Base-by-base conservation (phyloP, 306 rosid species). In the Pyrus betulifolia region DNA sequence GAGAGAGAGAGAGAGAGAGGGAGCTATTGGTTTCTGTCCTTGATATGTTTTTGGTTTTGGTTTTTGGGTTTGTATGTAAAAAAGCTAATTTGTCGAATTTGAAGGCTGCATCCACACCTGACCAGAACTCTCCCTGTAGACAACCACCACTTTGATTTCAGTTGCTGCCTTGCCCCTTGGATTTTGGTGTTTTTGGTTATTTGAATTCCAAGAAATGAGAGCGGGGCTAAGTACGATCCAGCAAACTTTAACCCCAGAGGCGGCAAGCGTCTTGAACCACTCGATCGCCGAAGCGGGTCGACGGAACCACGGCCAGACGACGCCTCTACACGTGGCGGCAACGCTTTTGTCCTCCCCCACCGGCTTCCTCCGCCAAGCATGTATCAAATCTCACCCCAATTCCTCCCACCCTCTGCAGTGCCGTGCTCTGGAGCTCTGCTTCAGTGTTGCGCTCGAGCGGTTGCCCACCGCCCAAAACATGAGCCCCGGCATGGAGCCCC, bases 371-470 rank as follows among this genome's bases (percentile, higher is more conserved):
- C 92, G 99, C 0, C 99, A 96, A 64, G 99, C 99, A 2, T 96
- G 99, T 49, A 96, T 96, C 75, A 96, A 96, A 76, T 96, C 99
- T 0, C 99, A 96, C 65, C 98, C 99, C 10, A 96, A 96, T 79
- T 96, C 99, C 0, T 92, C 98, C 2, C 99, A 96, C 72, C 99
- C 99, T 4, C 98, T 96, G 12, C 99, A 96, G 97, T 96, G 99
- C 81, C 82, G 99, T 28, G 99, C 99, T 0, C 77, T 96, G 2
- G 99, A 96, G 86, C 96, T 96, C 49, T 96, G 99, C 74, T 96
- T 96, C 85, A 91, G 98, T 76, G 98, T 96, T 4, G 99, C 99
- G 0, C 84, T 96, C 0, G 99, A 96, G 80, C 87, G 99, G 2
- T 81, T 92, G 7, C 99, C 99, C 7, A 96, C 99, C 0, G 89